Conservation (phyloP, 805 yeast genomes). For the Candida palmyrensis region DNA sequence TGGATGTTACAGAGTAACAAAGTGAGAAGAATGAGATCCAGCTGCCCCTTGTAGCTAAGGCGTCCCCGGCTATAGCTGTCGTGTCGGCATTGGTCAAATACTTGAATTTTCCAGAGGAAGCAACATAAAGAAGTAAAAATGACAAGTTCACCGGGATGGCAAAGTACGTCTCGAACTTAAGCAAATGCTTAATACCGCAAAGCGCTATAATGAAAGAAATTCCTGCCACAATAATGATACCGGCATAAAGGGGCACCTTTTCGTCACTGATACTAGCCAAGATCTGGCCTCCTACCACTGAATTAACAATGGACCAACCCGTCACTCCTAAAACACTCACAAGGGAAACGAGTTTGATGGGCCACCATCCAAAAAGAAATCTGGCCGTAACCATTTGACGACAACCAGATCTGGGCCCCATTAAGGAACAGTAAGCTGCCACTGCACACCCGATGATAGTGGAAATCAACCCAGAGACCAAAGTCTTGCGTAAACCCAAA, state of each 20-base stretch:
- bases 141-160: conserved; percentile 66
- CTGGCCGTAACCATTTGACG: conserved; percentile 84
- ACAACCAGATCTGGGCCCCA: conserved; percentile 91
- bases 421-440: conserved; percentile 77
- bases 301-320: conserved; percentile 95
- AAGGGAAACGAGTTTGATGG: conserved; percentile 69
- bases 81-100: conserved; percentile 20
- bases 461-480: conserved; percentile 60
- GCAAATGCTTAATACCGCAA: conserved; percentile 71
- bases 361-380: conserved; percentile 81
- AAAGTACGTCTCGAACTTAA: conserved; percentile 61
- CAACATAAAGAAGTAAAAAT: conserved; percentile 63
- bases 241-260: conserved; percentile 64
- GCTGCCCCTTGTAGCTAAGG: conserved; percentile 53
- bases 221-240: conserved; percentile 65
- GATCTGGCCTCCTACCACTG: conserved; percentile 85
- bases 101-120: conserved; percentile 45
- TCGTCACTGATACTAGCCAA: conserved; percentile 60
- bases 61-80: conserved; percentile 30
- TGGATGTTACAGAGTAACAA: conserved; percentile 72
- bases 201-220: conserved; percentile 63
- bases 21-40: conserved; percentile 69
- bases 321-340: conserved; percentile 69
- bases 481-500: conserved; percentile 60
- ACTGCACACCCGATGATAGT: conserved; percentile 64